phyloP scores from a whole-genome alignment of 495 filamentous ascomycete genomes.

The Trichoderma asperelloides region DNA sequence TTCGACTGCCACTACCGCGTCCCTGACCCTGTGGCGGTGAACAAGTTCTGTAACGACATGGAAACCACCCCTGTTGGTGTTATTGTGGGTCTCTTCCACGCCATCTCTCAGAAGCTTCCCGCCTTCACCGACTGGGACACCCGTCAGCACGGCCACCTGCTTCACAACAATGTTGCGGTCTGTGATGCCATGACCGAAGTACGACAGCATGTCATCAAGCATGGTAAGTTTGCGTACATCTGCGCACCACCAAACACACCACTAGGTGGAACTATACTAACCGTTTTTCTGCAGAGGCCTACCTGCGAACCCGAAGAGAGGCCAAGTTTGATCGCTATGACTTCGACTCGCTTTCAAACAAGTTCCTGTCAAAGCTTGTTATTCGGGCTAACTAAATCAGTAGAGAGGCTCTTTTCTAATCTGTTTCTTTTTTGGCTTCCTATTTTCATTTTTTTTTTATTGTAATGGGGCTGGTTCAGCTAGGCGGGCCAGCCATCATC shows the following conservation, averaged over 20 bases:
- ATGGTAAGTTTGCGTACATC: slow-evolving; percentile 52
- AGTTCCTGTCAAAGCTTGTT: slow-evolving; percentile 87
- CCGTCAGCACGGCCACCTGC: slow-evolving; percentile 71
- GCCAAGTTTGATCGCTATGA: slow-evolving; percentile 78
- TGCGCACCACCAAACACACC: neutral
- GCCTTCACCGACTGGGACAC: slow-evolving; percentile 88
- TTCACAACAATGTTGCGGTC: slow-evolving; percentile 79
- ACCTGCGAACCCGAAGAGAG: slow-evolving; percentile 44
- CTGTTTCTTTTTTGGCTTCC: slow-evolving; percentile 22
- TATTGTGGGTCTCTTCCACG: slow-evolving; percentile 88
- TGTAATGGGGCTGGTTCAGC: neutral
- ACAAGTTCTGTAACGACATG: slow-evolving; percentile 93
- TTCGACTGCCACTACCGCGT: slow-evolving; percentile 92
- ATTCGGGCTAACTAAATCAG: slow-evolving; percentile 72
- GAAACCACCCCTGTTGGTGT: slow-evolving; percentile 88
- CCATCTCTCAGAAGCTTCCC: slow-evolving; percentile 89
- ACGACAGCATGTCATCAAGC: slow-evolving; percentile 74
- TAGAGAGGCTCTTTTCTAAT: slow-evolving; percentile 8
- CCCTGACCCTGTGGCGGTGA: slow-evolving; percentile 67
- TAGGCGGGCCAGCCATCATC: neutral
- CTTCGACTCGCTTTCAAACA: slow-evolving; percentile 90
- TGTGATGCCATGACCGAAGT: slow-evolving; percentile 94
- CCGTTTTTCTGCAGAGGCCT: slow-evolving; percentile 34
- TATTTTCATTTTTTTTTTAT: slow-evolving; percentile 14
- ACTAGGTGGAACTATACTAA: slow-evolving; percentile 10